These are phyloP conservation scores for Tinospora cordifolia DNA, from an alignment of 164 flowering plant species.

Conservation along the genomic window DNA sequence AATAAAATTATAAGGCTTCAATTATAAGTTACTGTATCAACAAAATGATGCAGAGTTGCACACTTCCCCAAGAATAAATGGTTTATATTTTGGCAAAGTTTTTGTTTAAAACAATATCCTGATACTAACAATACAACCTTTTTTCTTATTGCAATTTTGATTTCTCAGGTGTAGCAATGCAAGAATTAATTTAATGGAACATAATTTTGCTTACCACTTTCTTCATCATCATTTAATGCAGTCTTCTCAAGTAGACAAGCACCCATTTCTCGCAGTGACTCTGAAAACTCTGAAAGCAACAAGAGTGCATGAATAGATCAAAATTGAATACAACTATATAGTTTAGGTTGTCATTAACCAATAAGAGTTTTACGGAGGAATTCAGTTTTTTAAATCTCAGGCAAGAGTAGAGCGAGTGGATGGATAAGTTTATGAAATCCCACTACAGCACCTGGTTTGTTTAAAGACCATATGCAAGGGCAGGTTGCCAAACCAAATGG, in stretches of 20 bases:
- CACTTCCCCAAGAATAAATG: neutral
- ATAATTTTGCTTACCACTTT: constrained; percentile 53
- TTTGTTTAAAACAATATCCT: neutral
- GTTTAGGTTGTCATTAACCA: no score
- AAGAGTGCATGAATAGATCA: constrained; percentile 7
- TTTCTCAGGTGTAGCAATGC: neutral
- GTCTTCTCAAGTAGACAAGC: constrained; percentile 80
- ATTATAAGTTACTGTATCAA: neutral
- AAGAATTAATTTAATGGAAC: neutral
- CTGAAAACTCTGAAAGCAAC: constrained; percentile 70
- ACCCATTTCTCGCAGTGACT: constrained; percentile 81
- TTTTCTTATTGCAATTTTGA: neutral
- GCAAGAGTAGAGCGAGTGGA: no score
- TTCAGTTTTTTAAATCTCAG: no score
- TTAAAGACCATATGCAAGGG: no score
- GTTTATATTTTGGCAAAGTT: neutral
- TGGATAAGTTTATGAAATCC: no score
- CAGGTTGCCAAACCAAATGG: no score
- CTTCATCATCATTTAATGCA: constrained; percentile 80
- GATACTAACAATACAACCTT: neutral
- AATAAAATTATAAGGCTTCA: neutral
- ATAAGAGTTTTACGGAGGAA: no score
- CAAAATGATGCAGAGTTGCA: neutral
- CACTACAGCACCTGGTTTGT: no score
- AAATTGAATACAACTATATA: no score